Evolutionary conservation across 345 rosid species (phyloP).

Genomic region (Streptanthus diversifolius): DNA sequence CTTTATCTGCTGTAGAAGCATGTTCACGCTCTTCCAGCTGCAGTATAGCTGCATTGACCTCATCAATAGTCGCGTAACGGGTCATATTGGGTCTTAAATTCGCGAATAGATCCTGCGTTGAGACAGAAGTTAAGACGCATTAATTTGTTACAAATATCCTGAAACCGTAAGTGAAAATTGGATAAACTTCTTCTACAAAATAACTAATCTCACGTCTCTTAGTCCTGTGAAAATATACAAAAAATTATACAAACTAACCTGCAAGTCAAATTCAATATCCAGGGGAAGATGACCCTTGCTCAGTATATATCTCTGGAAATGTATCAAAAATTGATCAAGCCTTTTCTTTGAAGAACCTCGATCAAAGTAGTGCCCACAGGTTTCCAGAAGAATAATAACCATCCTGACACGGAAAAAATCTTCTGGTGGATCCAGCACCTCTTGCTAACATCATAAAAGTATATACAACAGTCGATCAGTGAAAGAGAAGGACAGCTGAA

Average conservation of each 20-base stretch:
- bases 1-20: constrained; percentile 53
- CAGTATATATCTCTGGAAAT: constrained; percentile 92
- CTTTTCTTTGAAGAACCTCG: constrained; percentile 97
- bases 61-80: constrained; percentile 70
- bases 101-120: constrained; percentile 82
- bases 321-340: constrained; percentile 86
- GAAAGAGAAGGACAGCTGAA: background rate
- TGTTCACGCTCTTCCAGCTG: constrained; percentile 83
- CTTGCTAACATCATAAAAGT: constrained; percentile 55
- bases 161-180: background rate
- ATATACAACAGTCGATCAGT: constrained; percentile 9
- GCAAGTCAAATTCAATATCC: constrained; percentile 95
- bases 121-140: constrained; percentile 1
- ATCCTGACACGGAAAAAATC: constrained; percentile 96
- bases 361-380: constrained; percentile 97
- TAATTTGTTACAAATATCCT: constrained; percentile 9
- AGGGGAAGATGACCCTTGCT: constrained; percentile 78
- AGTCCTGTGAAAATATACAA: background rate
- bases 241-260: constrained; percentile 51
- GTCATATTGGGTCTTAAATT: constrained; percentile 85
- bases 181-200: background rate
- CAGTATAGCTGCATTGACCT: constrained; percentile 69
- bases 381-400: constrained; percentile 88
- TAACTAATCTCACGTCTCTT: background rate
- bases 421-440: constrained; percentile 86